A percentile compares a stretch with the other conserved stretches of the same genome.
phyloP scores from a whole-genome alignment of 148 eudicot genomes.

The Rhododendron kiyosumense region DNA sequence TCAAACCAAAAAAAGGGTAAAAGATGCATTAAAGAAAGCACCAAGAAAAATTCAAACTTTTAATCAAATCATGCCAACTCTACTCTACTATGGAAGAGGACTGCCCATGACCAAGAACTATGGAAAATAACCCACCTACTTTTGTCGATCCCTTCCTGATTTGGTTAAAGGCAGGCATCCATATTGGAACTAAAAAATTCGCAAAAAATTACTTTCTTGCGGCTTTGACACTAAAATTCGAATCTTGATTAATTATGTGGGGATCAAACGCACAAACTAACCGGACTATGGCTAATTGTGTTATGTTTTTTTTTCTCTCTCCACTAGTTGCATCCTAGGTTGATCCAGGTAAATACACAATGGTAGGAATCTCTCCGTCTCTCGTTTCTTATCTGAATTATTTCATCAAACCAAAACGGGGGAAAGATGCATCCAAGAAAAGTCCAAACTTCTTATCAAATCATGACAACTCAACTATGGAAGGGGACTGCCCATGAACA shows the following conservation, averaged over 20 bases:
- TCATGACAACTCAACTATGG: not conserved
- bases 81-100: not conserved
- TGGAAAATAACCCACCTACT: not conserved
- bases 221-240: too few species aligned
- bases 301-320: not conserved
- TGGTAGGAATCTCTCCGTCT: not conserved
- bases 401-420: not conserved
- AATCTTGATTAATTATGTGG: too few species aligned
- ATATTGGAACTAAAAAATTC: too few species aligned
- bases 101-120: too few species aligned
- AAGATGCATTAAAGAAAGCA: not conserved
- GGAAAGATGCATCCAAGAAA: not conserved
- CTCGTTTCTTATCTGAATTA: not conserved
- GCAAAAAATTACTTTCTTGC: too few species aligned
- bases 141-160: not conserved
- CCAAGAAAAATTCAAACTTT: not conserved
- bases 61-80: not conserved
- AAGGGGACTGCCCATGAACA: not conserved
- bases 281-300: not conserved
- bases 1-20: not conserved
- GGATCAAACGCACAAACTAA: not conserved
- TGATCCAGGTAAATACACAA: not conserved
- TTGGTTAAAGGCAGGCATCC: too few species aligned
- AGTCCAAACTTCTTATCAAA: not conserved
- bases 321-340: not conserved